Evolutionary conservation across 495 filamentous ascomycete species (phyloP).

Genomic region (Aspergillus nidulans): DNA sequence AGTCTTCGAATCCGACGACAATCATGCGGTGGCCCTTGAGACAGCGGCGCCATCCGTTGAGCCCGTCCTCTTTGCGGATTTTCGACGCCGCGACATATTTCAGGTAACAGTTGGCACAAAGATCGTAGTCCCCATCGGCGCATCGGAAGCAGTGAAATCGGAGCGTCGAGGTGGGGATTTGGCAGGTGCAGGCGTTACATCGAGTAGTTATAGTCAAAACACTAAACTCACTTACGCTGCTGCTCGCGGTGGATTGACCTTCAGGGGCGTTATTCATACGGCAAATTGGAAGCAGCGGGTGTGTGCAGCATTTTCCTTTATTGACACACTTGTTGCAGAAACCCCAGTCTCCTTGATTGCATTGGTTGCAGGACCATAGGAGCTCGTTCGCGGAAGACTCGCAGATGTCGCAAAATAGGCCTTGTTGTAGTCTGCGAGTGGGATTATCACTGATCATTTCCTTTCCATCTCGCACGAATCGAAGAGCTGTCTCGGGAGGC

Average conservation of each 20-base stretch:
- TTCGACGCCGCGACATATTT: slow-evolving; percentile 54
- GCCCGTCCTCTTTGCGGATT: slow-evolving; percentile 69
- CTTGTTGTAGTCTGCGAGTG: slow-evolving; percentile 60
- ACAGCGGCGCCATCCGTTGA: slow-evolving; percentile 76
- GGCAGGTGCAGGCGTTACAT: slow-evolving; percentile 69
- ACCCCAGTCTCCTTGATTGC: slow-evolving; percentile 90
- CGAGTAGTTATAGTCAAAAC: slow-evolving; percentile 63
- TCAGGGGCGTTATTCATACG: slow-evolving; percentile 27
- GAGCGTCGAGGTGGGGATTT: slow-evolving; percentile 61
- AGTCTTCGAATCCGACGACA: slow-evolving; percentile 66
- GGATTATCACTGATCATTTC: slow-evolving; percentile 61
- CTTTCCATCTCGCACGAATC: slow-evolving; percentile 23
- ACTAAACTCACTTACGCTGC: slow-evolving; percentile 38
- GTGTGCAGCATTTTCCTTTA: slow-evolving; percentile 69
- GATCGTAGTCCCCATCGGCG: slow-evolving; percentile 73
- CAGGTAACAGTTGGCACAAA: slow-evolving; percentile 73
- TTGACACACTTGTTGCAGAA: slow-evolving; percentile 83
- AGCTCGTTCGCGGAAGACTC: slow-evolving; percentile 66
- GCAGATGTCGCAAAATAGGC: slow-evolving; percentile 79
- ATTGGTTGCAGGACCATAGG: slow-evolving; percentile 77
- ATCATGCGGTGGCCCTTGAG: slow-evolving; percentile 78
- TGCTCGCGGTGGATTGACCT: not conserved
- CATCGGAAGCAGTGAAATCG: slow-evolving; percentile 74
- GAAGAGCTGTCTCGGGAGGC: slow-evolving; percentile 37
- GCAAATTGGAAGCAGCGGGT: slow-evolving; percentile 66